Conservation (phyloP, 768 basidiomycete species). For the Russula virescens region DNA sequence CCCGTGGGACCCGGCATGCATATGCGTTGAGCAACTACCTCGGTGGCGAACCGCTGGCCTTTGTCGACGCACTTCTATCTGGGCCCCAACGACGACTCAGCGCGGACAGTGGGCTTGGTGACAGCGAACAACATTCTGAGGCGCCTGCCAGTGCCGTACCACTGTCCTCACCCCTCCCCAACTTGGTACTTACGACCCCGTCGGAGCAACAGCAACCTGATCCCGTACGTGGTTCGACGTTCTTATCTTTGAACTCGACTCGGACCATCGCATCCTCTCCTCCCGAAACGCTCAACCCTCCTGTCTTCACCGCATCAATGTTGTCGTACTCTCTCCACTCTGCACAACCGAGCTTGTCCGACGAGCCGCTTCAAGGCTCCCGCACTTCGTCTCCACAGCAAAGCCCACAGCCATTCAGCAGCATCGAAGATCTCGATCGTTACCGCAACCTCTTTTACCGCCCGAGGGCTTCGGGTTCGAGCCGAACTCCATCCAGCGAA, state of each 20-base stretch:
- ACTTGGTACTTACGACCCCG: not conserved
- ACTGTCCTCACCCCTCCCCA: slow-evolving; percentile 17
- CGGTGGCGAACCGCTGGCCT: slow-evolving; percentile 36
- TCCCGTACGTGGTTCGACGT: not conserved
- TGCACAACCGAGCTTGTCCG: slow-evolving; percentile 8
- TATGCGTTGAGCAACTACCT: slow-evolving; percentile 13
- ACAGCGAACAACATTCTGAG: slow-evolving; percentile 36
- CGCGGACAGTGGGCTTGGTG: slow-evolving; percentile 44
- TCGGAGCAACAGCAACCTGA: not conserved
- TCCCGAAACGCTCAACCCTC: slow-evolving; percentile 26
- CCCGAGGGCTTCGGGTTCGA: slow-evolving; percentile 31
- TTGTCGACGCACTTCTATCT: slow-evolving; percentile 58
- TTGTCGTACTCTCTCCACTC: slow-evolving; percentile 11
- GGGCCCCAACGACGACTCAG: slow-evolving; percentile 33
- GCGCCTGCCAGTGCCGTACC: not conserved
- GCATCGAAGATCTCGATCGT: slow-evolving; percentile 61
- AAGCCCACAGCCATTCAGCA: slow-evolving; percentile 50
- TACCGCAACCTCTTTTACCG: slow-evolving; percentile 72
- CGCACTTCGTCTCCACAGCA: slow-evolving; percentile 36
- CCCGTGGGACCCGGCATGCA: slow-evolving; percentile 5
- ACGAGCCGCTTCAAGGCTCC: slow-evolving; percentile 27
- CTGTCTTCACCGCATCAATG: slow-evolving; percentile 26
- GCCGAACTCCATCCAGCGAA: slow-evolving; percentile 22
- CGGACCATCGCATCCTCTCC: slow-evolving; percentile 30
- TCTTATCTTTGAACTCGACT: slow-evolving; percentile 17